These are phyloP conservation scores for Globisporangium polare DNA, from an alignment of 352 stramenopile species.

Conservation along the genomic window DNA sequence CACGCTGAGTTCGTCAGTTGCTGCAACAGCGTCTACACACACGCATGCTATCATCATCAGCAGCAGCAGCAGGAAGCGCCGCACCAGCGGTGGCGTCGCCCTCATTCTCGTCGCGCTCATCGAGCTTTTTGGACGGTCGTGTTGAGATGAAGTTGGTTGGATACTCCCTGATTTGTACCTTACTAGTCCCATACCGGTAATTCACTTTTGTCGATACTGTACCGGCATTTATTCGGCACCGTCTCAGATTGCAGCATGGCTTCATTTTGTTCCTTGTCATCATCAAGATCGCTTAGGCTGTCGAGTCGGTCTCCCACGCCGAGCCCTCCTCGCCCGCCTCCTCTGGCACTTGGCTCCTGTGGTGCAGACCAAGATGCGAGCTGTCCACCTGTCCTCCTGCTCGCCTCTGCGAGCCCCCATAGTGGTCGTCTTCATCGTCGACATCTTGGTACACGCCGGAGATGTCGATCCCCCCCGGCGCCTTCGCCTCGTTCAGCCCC, in stretches of 20 bases:
- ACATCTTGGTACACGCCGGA: neutral
- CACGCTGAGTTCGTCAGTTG: conserved; percentile 7
- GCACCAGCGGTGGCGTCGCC: neutral
- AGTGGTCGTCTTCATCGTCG: neutral
- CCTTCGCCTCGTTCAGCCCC: neutral
- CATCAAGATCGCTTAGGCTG: neutral
- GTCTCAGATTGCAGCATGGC: too few species aligned
- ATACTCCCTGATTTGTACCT: neutral
- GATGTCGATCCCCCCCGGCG: neutral
- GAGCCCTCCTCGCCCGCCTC: neutral
- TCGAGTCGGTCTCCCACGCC: conserved; percentile 13
- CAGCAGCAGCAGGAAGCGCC: neutral
- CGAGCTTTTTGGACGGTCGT: too few species aligned
- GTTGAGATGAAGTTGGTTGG: neutral
- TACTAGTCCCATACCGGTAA: too few species aligned
- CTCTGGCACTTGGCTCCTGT: neutral
- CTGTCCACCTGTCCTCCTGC: neutral
- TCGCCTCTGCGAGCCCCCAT: neutral
- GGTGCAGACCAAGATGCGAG: neutral
- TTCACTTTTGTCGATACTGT: too few species aligned
- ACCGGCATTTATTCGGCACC: too few species aligned
- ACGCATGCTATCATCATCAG: neutral
- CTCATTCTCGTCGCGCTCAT: neutral
- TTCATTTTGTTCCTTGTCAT: neutral
- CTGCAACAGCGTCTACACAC: neutral